These are phyloP conservation scores for Phalaenopsis equestris DNA, from an alignment of 106 monocot species.

Conservation along the genomic window DNA sequence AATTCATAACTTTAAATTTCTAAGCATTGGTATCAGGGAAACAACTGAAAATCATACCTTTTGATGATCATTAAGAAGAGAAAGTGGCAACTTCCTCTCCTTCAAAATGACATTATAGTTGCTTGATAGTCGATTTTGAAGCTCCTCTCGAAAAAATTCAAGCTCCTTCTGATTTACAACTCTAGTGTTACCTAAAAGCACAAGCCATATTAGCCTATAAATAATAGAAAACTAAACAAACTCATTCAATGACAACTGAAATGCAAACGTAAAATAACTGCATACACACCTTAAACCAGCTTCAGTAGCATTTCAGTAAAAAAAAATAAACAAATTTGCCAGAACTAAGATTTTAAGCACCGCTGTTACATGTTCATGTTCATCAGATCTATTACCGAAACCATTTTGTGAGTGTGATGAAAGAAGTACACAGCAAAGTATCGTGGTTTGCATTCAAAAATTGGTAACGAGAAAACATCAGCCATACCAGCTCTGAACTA, in stretches of 20 bases:
- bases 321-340: background rate
- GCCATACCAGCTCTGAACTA: no score
- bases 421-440: no score
- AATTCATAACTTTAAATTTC: background rate
- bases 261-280: background rate
- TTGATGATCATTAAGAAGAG: slow-evolving; percentile 81
- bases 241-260: background rate
- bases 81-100: slow-evolving; percentile 77
- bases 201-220: background rate
- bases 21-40: background rate
- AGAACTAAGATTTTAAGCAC: background rate
- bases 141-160: slow-evolving; percentile 87
- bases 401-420: no score
- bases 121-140: slow-evolving; percentile 50
- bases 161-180: slow-evolving; percentile 88
- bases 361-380: no score
- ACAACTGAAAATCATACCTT: slow-evolving; percentile 37
- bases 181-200: slow-evolving; percentile 69
- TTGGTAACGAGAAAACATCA: no score
- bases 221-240: background rate
- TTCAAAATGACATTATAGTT: slow-evolving; percentile 84
- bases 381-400: no score
- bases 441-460: no score
- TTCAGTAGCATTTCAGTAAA: background rate
- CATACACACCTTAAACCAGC: background rate